Evolutionary conservation across 495 filamentous ascomycete species (phyloP).

Genomic region (Annulohypoxylon stygium): DNA sequence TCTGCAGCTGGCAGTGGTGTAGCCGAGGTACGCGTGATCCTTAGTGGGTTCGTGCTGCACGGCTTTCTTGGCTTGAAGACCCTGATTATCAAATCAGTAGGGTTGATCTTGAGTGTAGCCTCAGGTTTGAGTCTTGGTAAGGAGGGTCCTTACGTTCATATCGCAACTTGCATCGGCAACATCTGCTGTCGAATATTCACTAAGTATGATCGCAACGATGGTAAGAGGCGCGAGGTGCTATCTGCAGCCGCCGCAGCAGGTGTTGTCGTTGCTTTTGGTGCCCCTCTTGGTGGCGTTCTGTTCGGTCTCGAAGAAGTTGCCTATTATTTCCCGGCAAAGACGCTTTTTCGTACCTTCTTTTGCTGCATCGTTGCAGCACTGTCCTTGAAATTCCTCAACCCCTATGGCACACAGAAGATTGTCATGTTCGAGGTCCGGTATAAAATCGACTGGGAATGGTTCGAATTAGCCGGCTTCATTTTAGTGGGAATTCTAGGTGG

Average conservation of each 20-base stretch:
- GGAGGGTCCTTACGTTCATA: slow-evolving; percentile 97
- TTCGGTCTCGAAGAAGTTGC: slow-evolving; percentile 95
- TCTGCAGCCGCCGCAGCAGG: slow-evolving; percentile 93
- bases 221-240: slow-evolving; percentile 86
- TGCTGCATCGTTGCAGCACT: slow-evolving; percentile 94
- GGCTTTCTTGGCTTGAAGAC: slow-evolving; percentile 94
- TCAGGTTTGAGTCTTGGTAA: slow-evolving; percentile 95
- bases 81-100: slow-evolving; percentile 85
- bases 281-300: slow-evolving; percentile 91
- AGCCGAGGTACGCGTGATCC: slow-evolving; percentile 96
- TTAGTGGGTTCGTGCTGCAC: slow-evolving; percentile 97
- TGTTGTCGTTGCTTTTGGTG: slow-evolving; percentile 95
- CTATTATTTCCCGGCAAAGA: slow-evolving; percentile 99
- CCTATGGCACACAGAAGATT: slow-evolving; percentile 95
- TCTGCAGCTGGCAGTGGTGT: slow-evolving; percentile 97
- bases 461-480: slow-evolving; percentile 89
- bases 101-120: slow-evolving; percentile 86
- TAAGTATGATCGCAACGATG: slow-evolving; percentile 96
- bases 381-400: slow-evolving; percentile 93
- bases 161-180: slow-evolving; percentile 95
- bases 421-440: slow-evolving; percentile 97
- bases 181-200: slow-evolving; percentile 91
- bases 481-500: slow-evolving; percentile 88
- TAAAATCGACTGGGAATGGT: slow-evolving; percentile 91
- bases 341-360: slow-evolving; percentile 97